Evolutionary conservation across 2,329 filamentous ascomycete species (phyloP).

Genomic region (Verticillium albo-atrum): DNA sequence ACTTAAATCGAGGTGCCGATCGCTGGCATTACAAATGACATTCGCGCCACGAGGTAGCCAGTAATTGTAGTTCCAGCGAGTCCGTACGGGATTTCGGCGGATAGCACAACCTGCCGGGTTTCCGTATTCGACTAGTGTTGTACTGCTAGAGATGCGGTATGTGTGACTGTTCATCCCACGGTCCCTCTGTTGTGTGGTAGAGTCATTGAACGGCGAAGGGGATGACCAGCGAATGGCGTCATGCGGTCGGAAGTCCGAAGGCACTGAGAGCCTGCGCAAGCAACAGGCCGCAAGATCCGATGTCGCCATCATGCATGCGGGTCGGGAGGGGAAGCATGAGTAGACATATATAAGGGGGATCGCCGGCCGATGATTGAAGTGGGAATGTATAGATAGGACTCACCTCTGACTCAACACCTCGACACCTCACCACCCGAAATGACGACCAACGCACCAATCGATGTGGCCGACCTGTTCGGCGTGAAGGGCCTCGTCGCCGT

Average conservation of each 20-base stretch:
- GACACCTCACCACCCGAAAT: constrained; percentile 18
- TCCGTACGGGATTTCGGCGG: no score
- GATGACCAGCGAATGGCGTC: background rate
- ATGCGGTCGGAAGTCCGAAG: background rate
- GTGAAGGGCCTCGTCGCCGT: constrained; percentile 49
- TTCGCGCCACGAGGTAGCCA: no score
- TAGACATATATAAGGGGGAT: no score
- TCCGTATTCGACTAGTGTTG: no score
- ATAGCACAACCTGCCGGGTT: no score
- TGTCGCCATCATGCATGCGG: constrained; percentile 8
- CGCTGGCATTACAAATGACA: background rate
- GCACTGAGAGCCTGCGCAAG: background rate
- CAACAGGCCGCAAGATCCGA: background rate
- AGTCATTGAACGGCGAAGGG: background rate
- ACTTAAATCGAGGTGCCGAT: background rate
- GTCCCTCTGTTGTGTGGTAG: no score
- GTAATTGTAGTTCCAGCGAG: no score
- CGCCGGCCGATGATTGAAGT: no score
- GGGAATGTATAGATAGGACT: no score
- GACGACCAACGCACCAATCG: background rate
- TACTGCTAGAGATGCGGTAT: no score
- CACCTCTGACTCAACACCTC: constrained; percentile 15
- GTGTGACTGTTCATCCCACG: no score
- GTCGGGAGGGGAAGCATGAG: background rate
- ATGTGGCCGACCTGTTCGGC: constrained; percentile 32